These are phyloP conservation scores for Athelia sp. DNA, from an alignment of 1,284 basidiomycete species.

Conservation along the genomic window DNA sequence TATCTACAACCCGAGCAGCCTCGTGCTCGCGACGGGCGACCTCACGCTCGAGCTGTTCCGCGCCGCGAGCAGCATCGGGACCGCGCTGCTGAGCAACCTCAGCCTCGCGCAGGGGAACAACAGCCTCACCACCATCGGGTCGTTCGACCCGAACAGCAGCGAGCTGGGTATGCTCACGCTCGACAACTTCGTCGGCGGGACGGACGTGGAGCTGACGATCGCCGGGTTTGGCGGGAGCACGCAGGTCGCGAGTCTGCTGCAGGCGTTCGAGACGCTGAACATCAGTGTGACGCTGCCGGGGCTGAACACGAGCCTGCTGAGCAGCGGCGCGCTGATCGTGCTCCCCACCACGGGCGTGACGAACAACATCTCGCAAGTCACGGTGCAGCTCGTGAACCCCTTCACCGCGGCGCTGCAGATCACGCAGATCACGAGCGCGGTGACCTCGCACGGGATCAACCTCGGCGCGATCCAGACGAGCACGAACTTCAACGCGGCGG, in stretches of 20 bases:
- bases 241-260: conserved; percentile 49
- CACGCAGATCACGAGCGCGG: conserved; percentile 57
- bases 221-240: conserved; percentile 62
- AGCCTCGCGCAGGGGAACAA: conserved; percentile 58
- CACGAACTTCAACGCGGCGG: conserved; percentile 49
- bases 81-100: conserved; percentile 53
- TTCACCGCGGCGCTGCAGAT: conserved; percentile 62
- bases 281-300: conserved; percentile 61
- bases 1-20: conserved; percentile 46
- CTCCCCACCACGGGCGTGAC: conserved; percentile 61
- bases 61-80: conserved; percentile 38
- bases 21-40: conserved; percentile 58
- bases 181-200: conserved; percentile 63
- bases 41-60: conserved; percentile 36
- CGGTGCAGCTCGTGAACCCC: conserved; percentile 64
- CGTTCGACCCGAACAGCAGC: conserved; percentile 27
- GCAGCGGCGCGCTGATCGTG: conserved; percentile 55
- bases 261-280: conserved; percentile 60
- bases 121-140: conserved; percentile 39
- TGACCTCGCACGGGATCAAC: conserved; percentile 59
- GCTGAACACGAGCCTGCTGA: conserved; percentile 52
- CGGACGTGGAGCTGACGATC: conserved; percentile 53
- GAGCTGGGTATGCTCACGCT: conserved; percentile 52
- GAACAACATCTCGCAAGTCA: conserved; percentile 65
- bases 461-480: conserved; percentile 61